These are phyloP conservation scores for Linum usitatissimum DNA, from an alignment of 345 rosid genomes.

Conservation along the genomic window DNA sequence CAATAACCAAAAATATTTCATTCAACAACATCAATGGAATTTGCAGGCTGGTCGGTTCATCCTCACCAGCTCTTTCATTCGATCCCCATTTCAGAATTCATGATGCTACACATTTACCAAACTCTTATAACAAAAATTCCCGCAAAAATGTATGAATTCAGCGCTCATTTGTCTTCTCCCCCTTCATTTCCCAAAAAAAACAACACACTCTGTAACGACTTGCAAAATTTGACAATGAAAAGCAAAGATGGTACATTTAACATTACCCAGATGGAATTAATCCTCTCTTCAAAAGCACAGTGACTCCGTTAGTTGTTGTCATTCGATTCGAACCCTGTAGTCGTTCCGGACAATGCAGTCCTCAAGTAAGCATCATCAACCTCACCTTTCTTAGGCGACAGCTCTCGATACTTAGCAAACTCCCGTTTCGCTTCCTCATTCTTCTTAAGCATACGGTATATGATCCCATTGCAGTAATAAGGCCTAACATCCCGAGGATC, in stretches of 20 bases:
- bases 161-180: neutral
- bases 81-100: neutral
- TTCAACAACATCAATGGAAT: too few relatives aligned
- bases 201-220: neutral
- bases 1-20: neutral
- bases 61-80: neutral
- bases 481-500: constrained; percentile 76
- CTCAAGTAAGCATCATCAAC: constrained; percentile 78
- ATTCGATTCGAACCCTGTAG: constrained; percentile 44
- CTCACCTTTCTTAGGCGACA: constrained; percentile 60
- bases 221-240: neutral
- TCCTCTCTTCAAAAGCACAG: neutral
- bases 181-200: neutral
- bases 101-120: neutral
- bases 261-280: neutral
- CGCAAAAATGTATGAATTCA: neutral
- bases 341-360: constrained; percentile 62
- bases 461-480: constrained; percentile 72
- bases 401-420: constrained; percentile 66
- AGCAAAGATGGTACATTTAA: neutral
- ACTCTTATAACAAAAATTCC: neutral
- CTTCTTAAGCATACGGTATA: constrained; percentile 61
- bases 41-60: too few relatives aligned
- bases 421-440: constrained; percentile 70
- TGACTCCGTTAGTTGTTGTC: constrained; percentile 43